A percentile compares a stretch with the other conserved stretches of the same genome.
Conservation (phyloP, 2,329 filamentous ascomycete genomes). For the Didymella exigua region DNA sequence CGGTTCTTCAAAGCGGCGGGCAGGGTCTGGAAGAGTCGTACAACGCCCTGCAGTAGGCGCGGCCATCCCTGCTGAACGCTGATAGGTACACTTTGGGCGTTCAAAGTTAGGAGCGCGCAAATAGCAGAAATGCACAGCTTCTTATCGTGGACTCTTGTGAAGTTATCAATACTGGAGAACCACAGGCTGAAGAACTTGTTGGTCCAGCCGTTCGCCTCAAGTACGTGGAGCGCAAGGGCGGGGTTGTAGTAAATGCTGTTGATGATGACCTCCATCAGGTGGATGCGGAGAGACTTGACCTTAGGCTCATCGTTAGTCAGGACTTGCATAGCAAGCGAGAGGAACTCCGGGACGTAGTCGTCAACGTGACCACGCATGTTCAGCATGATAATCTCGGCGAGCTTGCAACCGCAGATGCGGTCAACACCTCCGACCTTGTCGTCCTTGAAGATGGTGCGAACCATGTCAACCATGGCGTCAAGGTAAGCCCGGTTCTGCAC, state of each 20-base stretch:
- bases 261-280: constrained; percentile 98
- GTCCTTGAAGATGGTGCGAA: constrained; percentile 91
- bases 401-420: constrained; percentile 94
- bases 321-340: constrained; percentile 85
- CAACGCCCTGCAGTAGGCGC: constrained; percentile 84
- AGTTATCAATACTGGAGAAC: constrained; percentile 95
- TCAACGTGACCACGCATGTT: constrained; percentile 89
- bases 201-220: constrained; percentile 93
- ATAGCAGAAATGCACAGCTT: constrained; percentile 97
- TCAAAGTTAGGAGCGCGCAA: constrained; percentile 78
- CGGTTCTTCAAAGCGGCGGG: constrained; percentile 88
- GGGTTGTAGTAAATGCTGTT: constrained; percentile 99
- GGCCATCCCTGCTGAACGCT: constrained; percentile 97
- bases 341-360: constrained; percentile 85
- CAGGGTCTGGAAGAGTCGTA: constrained; percentile 87
- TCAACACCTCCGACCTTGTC: constrained; percentile 92
- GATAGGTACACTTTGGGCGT: constrained; percentile 80
- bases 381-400: constrained; percentile 96
- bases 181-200: constrained; percentile 99
- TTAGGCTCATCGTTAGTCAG: constrained; percentile 77
- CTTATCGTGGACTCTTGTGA: constrained; percentile 96
- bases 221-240: constrained; percentile 76
- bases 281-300: constrained; percentile 91
- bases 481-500: constrained; percentile 85
- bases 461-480: constrained; percentile 89